phyloP scores from a whole-genome alignment of 495 filamentous ascomycete species.

The Hypoxylon lienhwacheense region DNA sequence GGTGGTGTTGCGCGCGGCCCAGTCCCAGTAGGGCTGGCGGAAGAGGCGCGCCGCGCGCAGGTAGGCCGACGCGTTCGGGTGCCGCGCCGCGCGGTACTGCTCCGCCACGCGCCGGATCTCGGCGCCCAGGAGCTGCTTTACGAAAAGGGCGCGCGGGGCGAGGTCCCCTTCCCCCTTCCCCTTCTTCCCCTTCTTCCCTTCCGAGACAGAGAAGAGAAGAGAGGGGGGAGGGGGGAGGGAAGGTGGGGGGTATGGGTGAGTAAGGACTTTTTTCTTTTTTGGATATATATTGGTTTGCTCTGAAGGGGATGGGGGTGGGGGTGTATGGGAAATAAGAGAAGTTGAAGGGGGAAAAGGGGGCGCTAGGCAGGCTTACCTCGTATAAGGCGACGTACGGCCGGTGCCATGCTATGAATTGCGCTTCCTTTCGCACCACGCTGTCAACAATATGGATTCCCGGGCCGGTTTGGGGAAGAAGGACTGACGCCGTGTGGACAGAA shows the following conservation, averaged over 20 bases:
- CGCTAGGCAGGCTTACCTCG: slow-evolving; percentile 35
- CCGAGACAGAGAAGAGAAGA: no score
- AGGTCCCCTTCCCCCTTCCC: no score
- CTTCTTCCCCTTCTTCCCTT: no score
- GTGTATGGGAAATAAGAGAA: not conserved
- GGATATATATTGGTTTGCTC: no score
- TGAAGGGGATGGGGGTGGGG: no score
- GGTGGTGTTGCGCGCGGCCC: slow-evolving; percentile 40
- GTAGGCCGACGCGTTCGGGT: slow-evolving; percentile 34
- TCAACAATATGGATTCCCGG: not conserved
- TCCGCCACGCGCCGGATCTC: slow-evolving; percentile 41
- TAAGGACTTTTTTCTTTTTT: no score
- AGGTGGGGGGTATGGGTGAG: no score
- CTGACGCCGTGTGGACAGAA: slow-evolving; percentile 55
- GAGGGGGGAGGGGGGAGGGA: no score
- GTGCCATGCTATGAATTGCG: slow-evolving; percentile 47
- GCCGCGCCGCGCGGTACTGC: slow-evolving; percentile 39
- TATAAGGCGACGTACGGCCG: slow-evolving; percentile 46
- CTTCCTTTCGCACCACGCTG: slow-evolving; percentile 13
- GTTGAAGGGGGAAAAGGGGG: not conserved
- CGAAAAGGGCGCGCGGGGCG: not conserved
- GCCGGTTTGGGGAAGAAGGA: slow-evolving; percentile 6
- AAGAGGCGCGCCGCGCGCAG: slow-evolving; percentile 40
- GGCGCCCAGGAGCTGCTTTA: slow-evolving; percentile 44
- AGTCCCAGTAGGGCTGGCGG: slow-evolving; percentile 50